Base-by-base conservation (phyloP, 1,284 basidiomycete species). In the Cronartium quercuum region DNA sequence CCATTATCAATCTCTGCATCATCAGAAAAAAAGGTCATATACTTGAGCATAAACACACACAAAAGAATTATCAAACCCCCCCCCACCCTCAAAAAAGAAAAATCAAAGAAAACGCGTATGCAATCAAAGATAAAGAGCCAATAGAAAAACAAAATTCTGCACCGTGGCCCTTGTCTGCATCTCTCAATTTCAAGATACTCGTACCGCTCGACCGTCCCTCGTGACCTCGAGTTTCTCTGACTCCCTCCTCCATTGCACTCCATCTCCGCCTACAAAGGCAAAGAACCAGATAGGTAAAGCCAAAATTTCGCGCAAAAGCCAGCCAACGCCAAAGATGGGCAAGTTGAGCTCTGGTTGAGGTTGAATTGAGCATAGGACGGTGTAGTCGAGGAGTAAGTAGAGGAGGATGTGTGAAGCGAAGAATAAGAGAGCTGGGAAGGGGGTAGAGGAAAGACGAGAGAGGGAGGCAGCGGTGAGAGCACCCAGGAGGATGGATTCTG, bases 281-380 rank as follows among this genome's bases (percentile, higher is more conserved):
- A 89, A 84, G 3, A 89, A 66, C 87, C 89, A 97, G 76, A 96
- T 91, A 0, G 93, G 93, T 15, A 96, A 83, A 0, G 94, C 88
- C 70, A 94, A 81, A 21, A 88, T 44, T 82, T 97, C 94, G 65
- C 94, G 85, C 9, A 86, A 83, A 13, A 84, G 80, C 92, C 92
- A 97, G 6, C 91, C 91, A 24, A 83, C 79, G 58, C 92, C 79
- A 81, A 95, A 96, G 15, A 78, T 74, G 40, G 75, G 64, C 1
- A 61, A 66, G 38, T 35, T 60, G 21, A 74, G 10, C 24, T 61
- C 38, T n/a, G 47, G 18, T 35, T 69, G 38, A 34, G 55, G 58
- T 6, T 34, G 34, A 15, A 70, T 34, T 51, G 68, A 73, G 15
- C 63, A 47, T 76, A 76, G 81, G 61, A 81, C 77, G 12, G 76